These are phyloP conservation scores for Penicillium coffeae DNA, from an alignment of 495 filamentous ascomycete genomes.

Conservation along the genomic window DNA sequence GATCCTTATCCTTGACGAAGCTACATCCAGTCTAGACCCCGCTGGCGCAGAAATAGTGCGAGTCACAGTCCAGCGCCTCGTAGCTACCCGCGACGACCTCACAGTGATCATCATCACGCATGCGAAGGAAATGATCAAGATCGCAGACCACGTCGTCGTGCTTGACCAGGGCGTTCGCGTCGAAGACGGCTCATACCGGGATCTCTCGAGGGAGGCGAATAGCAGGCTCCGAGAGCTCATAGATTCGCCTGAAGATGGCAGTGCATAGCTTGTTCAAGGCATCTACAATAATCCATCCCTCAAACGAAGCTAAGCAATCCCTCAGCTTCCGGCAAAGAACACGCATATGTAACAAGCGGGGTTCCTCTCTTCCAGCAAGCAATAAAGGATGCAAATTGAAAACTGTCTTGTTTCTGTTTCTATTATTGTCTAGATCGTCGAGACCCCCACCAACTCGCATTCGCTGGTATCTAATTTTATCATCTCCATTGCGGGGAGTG, in stretches of 20 bases:
- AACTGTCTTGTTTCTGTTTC: too few relatives aligned
- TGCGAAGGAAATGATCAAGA: constrained; percentile 74
- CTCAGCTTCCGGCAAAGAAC: too few relatives aligned
- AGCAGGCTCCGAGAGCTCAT: constrained; percentile 40
- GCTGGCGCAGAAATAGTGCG: constrained; percentile 64
- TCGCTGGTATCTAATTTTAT: too few relatives aligned
- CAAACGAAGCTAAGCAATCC: too few relatives aligned
- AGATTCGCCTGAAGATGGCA: constrained; percentile 14
- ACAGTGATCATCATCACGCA: constrained; percentile 74
- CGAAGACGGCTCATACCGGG: constrained; percentile 60
- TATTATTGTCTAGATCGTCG: too few relatives aligned
- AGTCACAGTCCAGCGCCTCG: constrained; percentile 53
- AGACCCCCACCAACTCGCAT: too few relatives aligned
- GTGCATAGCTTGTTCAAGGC: neutral
- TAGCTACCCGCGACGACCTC: constrained; percentile 28
- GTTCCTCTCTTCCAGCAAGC: neutral
- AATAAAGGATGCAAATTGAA: too few relatives aligned
- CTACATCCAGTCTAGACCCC: constrained; percentile 75
- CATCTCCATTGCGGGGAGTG: too few relatives aligned
- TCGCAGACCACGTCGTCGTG: constrained; percentile 66
- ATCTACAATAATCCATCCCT: neutral
- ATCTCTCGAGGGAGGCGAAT: constrained; percentile 39
- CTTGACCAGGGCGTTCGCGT: constrained; percentile 64
- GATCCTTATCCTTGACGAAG: constrained; percentile 81
- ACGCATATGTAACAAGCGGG: neutral